Percentiles rank a stretch among this genome's conserved stretches.
Conservation (phyloP, 139 green algal species). For the Chlorella sp. region DNA sequence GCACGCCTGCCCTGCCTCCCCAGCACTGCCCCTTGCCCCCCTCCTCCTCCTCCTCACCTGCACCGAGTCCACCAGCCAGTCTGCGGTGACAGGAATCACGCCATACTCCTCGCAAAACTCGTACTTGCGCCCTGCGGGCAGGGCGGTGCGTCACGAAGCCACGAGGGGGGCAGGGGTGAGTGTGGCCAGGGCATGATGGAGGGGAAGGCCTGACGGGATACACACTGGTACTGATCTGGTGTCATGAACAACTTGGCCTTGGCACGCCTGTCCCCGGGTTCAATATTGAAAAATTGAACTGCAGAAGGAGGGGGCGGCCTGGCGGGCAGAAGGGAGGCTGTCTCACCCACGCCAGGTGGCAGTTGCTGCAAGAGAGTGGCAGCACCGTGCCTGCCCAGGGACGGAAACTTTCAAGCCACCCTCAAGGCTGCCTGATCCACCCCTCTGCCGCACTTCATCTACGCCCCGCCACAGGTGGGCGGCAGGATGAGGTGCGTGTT, state of each 20-base stretch:
- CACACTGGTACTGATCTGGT: no score
- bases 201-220: not conserved
- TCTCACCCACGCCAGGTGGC: not conserved
- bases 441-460: no score
- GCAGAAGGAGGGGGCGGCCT: not conserved
- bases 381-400: no score
- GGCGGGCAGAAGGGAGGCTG: not conserved
- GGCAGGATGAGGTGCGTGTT: no score
- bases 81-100: slow-evolving; percentile 54
- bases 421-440: no score
- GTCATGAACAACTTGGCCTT: no score
- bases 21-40: no score
- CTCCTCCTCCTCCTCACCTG: not conserved
- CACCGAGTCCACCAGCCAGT: slow-evolving; percentile 59
- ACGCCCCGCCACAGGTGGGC: no score
- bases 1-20: no score
- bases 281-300: no score
- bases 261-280: no score
- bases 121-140: slow-evolving; percentile 46
- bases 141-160: not conserved
- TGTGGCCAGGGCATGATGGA: not conserved
- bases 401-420: no score
- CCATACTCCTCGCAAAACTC: slow-evolving; percentile 12
- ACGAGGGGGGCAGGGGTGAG: not conserved
- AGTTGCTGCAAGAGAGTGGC: not conserved